Base-by-base conservation (phyloP, 1,284 basidiomycete species). In the Boletus smithii region DNA sequence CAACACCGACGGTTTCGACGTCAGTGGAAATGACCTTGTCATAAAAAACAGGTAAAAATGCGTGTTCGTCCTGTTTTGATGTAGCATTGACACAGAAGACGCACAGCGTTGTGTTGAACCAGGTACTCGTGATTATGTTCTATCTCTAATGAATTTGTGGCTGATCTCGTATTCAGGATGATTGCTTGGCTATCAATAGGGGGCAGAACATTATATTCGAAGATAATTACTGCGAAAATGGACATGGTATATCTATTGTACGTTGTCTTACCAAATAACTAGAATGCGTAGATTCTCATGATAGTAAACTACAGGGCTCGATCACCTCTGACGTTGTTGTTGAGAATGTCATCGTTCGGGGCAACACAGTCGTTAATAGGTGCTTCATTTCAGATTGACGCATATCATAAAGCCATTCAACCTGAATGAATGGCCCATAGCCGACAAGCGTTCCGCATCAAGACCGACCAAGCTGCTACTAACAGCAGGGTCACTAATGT, bases 231-330 rank as follows among this genome's bases (percentile, higher is more conserved):
- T 85, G 83, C 61, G 65, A 67, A 2, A 69, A 71, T 11, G 80
- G 82, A 4, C 82, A 85, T 49, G 81, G 83, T 27, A 75, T 81
- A 48, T 81, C 79, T 5, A 71, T 85, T 22, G 73, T 74, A 49
- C 43, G 69, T 51, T 3, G 11, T 35, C 32, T n/a, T 29, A 3
- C 20, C 5, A 13, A 20, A 8, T 7, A 18, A 23, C 14, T 7
- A 4, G 18, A 33, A 30, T 20, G 23, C 14, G 4, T 14, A 1
- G 3, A 24, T 24, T 20, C 32, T 33, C 49, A 46, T 31, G 3
- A 5, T 26, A 6, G 13, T 7, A 48, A 35, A 44, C 10, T 18
- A 11, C 31, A 76, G 76, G 81, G 81, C 18, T 83, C 80, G 1
- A 75, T 82, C 49, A 44, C 56, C 26, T 76, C 74, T 1, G 61